phyloP scores from a whole-genome alignment of 208 protist genomes.

The Naegleria fowleri region DNA sequence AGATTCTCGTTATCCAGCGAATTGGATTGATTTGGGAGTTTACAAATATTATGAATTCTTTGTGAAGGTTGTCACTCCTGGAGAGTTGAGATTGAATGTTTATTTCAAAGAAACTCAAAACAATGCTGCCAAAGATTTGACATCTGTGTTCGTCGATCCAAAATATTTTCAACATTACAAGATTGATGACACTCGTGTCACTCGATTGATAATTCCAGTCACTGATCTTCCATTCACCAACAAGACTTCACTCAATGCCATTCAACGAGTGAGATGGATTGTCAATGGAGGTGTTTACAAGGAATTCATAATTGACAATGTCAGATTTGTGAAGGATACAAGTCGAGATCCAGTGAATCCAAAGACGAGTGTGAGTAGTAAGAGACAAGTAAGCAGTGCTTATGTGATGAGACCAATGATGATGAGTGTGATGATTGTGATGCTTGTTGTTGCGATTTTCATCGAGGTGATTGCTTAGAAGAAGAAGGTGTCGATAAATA shows the following conservation, averaged over 20 bases:
- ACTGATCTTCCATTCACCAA: neutral
- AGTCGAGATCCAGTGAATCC: too few relatives aligned
- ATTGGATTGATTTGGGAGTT: neutral
- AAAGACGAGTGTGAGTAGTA: too few relatives aligned
- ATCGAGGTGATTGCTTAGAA: too few relatives aligned
- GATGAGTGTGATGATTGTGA: too few relatives aligned
- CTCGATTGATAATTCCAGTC: neutral
- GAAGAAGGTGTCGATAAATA: too few relatives aligned
- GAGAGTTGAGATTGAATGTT: neutral
- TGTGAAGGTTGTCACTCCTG: neutral
- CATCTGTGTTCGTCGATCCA: neutral
- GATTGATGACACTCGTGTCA: neutral
- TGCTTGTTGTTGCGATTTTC: too few relatives aligned
- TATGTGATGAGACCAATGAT: too few relatives aligned
- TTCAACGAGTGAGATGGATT: neutral
- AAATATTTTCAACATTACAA: neutral
- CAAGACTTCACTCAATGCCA: neutral
- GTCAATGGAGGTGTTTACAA: neutral
- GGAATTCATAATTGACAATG: neutral
- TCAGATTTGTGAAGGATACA: neutral
- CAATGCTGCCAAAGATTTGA: too few relatives aligned
- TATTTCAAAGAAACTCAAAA: neutral
- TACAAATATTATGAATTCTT: slow-evolving; percentile 14
- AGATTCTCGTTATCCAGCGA: neutral
- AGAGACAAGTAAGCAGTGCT: too few relatives aligned